These are phyloP conservation scores for Taiozyma onychis DNA, from an alignment of 1,139 yeast genomes.

Conservation along the genomic window DNA sequence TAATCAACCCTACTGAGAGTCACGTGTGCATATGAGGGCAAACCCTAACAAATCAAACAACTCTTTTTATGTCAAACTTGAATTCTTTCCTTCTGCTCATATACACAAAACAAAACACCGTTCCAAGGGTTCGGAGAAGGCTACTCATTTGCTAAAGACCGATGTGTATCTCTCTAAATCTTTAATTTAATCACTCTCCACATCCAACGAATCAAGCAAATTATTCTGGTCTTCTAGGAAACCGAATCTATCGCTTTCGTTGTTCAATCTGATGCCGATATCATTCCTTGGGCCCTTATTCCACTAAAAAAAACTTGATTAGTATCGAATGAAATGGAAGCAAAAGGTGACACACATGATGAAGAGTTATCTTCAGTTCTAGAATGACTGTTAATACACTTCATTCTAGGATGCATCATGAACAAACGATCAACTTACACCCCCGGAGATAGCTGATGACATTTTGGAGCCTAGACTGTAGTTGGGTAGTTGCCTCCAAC, in stretches of 20 bases:
- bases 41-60: background rate
- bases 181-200: constrained; percentile 9
- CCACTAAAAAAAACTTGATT: constrained; percentile 7
- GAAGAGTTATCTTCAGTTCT: background rate
- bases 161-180: background rate
- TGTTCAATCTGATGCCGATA: constrained; percentile 16
- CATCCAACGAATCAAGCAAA: constrained; percentile 24
- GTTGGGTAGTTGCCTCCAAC: constrained; percentile 28
- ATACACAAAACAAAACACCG: too few relatives aligned
- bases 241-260: constrained; percentile 19
- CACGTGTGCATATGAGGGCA: background rate
- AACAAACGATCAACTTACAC: constrained; percentile 18
- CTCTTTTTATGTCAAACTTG: background rate
- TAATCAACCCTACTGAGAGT: background rate
- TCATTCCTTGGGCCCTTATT: constrained; percentile 8
- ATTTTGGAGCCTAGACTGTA: constrained; percentile 23
- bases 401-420: background rate
- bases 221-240: constrained; percentile 25
- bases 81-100: too few relatives aligned
- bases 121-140: too few relatives aligned
- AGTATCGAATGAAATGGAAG: constrained; percentile 1
- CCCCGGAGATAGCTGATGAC: constrained; percentile 24
- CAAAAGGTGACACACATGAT: background rate
- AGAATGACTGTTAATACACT: constrained; percentile 3
- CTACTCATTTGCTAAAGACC: background rate